Base-by-base conservation (phyloP, 345 rosid genomes). In the Aquilaria malaccensis region DNA sequence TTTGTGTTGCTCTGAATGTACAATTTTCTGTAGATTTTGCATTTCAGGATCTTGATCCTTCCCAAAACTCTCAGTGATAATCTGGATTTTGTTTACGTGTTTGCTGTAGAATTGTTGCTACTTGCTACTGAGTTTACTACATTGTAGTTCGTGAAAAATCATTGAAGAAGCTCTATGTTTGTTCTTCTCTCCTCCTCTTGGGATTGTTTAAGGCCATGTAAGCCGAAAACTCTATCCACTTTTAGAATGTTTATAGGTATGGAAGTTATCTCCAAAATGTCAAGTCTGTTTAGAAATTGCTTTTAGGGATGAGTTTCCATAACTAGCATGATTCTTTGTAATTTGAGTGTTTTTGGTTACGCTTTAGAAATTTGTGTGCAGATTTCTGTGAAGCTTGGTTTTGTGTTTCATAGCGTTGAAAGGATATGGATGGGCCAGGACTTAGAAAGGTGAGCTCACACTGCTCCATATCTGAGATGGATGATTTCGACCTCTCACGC, bases 401-500 rank as follows among this genome's bases (percentile, higher is more conserved):
- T 58, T 55, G 30, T 50, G 11, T 51, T 65, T 58, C 67, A 68
- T 53, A 55, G 55, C 56, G 41, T 58, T 50, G 59, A 51, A 70
- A 56, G 46, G 67, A 65, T 61, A 89, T 92, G 95, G 95, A 88
- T 9, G 84, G 76, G 61, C 9, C 64, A 49, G 92, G 93, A 14
- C 78, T 92, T 61, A 83, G 74, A 73, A 74, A 86, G 32, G 97
- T 89, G 56, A 69, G 93, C 62, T 89, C 98, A 0, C 79, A 81
- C 59, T 89, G 93, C 74, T 89, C 98, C 1, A 75, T 89, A 65
- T 68, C 85, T 0, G 98, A 92, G 10, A 76, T 80, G 83, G 84
- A 81, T 47, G 98, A 92, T 64, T 79, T 64, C 29, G 97, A 89
- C 72, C 80, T 92, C 47, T 78, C 89, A 10, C 86, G 93, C 66